A percentile compares a stretch with the other conserved stretches of the same genome.
Evolutionary conservation across 1,284 basidiomycete species (phyloP).

Genomic region (Garcileccinum viscosum): DNA sequence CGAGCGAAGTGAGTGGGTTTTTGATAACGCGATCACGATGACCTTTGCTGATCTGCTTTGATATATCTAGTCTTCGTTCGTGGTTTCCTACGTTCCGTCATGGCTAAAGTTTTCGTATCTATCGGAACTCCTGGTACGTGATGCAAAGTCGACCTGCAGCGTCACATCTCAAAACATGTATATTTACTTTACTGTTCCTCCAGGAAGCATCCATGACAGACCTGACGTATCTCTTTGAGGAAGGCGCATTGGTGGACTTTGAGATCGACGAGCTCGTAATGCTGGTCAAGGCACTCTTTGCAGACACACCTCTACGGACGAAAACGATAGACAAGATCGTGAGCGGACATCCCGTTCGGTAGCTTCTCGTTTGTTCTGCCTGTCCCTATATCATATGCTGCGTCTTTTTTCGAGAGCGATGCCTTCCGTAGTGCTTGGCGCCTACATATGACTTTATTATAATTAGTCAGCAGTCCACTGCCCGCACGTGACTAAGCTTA

Average conservation of each 20-base stretch:
- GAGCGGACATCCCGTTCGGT: constrained; percentile 58
- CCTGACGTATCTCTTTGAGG: constrained; percentile 91
- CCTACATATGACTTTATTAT: no score
- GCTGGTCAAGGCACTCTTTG: constrained; percentile 88
- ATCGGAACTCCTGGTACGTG: constrained; percentile 83
- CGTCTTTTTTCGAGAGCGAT: constrained; percentile 4
- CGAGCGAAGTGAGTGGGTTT: constrained; percentile 53
- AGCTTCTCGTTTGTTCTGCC: not conserved
- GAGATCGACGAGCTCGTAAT: constrained; percentile 82
- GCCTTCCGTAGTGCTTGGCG: not conserved
- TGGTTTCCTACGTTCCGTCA: constrained; percentile 81
- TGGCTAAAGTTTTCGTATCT: constrained; percentile 96
- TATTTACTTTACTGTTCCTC: constrained; percentile 12
- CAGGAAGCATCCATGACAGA: constrained; percentile 94
- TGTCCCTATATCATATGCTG: not conserved
- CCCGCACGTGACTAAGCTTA: no score
- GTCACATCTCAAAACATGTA: not conserved
- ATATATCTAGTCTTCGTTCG: constrained; percentile 62
- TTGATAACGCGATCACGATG: not conserved
- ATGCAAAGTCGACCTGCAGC: constrained; percentile 3
- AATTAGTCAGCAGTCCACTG: no score
- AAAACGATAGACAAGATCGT: constrained; percentile 79
- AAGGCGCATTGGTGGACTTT: constrained; percentile 92
- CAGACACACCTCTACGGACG: constrained; percentile 84
- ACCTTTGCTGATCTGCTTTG: constrained; percentile 10